Evolutionary conservation across 208 protist genomes (phyloP).

Genomic region (Angomonas deanei): DNA sequence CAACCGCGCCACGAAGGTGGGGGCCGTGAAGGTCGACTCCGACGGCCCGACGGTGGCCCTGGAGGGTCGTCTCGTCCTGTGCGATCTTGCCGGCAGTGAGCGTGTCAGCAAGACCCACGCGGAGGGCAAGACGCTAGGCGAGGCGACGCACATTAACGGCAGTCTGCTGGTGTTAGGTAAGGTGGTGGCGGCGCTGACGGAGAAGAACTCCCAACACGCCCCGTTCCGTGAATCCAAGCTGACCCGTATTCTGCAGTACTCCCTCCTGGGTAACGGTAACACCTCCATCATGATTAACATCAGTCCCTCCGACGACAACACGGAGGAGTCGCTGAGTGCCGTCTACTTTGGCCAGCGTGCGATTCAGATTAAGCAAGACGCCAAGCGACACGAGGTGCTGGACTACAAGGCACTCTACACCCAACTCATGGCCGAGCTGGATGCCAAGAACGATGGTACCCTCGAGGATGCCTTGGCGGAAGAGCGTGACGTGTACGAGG

Average conservation of each 20-base stretch:
- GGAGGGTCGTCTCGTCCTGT: slow-evolving; percentile 90
- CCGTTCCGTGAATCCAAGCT: slow-evolving; percentile 92
- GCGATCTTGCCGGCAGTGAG: slow-evolving; percentile 97
- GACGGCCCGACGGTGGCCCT: slow-evolving; percentile 36
- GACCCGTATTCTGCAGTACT: slow-evolving; percentile 92
- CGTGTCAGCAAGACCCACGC: slow-evolving; percentile 88
- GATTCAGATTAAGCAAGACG: slow-evolving; percentile 90
- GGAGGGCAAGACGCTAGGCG: slow-evolving; percentile 88
- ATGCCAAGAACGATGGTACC: slow-evolving; percentile 79
- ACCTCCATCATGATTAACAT: slow-evolving; percentile 89
- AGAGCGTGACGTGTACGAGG: slow-evolving; percentile 71
- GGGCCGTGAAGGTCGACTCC: slow-evolving; percentile 18
- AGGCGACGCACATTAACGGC: slow-evolving; percentile 97
- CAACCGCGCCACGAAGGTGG: slow-evolving; percentile 55
- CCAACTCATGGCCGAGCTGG: slow-evolving; percentile 83
- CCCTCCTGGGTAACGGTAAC: slow-evolving; percentile 88
- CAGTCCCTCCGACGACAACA: slow-evolving; percentile 78
- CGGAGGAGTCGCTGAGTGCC: slow-evolving; percentile 83
- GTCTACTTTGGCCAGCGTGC: slow-evolving; percentile 90
- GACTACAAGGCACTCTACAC: slow-evolving; percentile 89
- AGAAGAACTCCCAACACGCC: slow-evolving; percentile 71
- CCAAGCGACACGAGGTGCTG: slow-evolving; percentile 86
- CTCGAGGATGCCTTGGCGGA: slow-evolving; percentile 62
- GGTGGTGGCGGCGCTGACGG: slow-evolving; percentile 80
- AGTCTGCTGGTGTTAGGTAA: slow-evolving; percentile 91